phyloP scores from a whole-genome alignment of 768 basidiomycete genomes.

The Termitomyces sp. region DNA sequence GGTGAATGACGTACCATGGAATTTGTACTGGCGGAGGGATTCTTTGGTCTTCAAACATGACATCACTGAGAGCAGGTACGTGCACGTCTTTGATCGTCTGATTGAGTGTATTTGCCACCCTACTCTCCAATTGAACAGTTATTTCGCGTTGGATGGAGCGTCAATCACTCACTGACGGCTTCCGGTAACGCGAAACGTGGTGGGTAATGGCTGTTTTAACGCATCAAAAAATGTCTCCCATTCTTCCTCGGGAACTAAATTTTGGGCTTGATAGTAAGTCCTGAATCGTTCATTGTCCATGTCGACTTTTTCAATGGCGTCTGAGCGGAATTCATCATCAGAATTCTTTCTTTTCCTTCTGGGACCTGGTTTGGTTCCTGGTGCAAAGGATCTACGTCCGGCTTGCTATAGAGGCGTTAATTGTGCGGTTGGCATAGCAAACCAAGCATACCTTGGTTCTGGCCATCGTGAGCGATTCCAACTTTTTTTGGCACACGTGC shows the following conservation, averaged over 20 bases:
- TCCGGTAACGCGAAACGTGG: constrained; percentile 90
- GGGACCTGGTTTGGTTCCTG: background rate
- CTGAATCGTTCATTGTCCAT: constrained; percentile 70
- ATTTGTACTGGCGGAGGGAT: constrained; percentile 80
- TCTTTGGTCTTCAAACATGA: constrained; percentile 68
- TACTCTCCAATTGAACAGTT: constrained; percentile 20
- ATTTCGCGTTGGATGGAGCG: background rate
- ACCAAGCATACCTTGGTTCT: constrained; percentile 1
- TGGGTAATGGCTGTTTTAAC: constrained; percentile 73
- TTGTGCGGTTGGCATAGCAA: background rate
- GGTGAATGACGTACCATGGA: constrained; percentile 55
- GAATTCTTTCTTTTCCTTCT: background rate
- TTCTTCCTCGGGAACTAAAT: constrained; percentile 69
- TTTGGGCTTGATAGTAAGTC: constrained; percentile 70
- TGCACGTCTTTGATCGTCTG: constrained; percentile 70
- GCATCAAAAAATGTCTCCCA: constrained; percentile 70
- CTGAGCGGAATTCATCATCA: constrained; percentile 35
- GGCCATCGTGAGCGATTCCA: background rate
- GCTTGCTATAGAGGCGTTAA: background rate
- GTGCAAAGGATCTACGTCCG: background rate
- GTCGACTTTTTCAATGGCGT: constrained; percentile 49
- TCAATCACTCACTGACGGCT: constrained; percentile 62
- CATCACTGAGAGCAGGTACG: constrained; percentile 67
- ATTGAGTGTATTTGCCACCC: constrained; percentile 71
- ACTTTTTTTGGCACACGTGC: background rate